Evolutionary conservation across 2,329 filamentous ascomycete genomes (phyloP).

Genomic region (Ciborinia camelliae): DNA sequence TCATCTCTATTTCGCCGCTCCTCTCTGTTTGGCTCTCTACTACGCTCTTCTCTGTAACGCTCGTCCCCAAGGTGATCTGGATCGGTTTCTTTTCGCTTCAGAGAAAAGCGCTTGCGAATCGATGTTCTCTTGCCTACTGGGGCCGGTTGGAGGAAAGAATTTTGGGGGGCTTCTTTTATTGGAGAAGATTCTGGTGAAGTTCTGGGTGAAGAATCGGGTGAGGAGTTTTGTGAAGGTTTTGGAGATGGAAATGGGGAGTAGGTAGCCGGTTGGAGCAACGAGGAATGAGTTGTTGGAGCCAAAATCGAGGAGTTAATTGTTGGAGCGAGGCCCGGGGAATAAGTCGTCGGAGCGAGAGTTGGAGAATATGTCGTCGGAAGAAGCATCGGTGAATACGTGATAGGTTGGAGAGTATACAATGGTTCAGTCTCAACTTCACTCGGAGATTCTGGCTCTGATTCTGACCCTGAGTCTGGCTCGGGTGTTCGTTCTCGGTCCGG

Average conservation of each 20-base stretch:
- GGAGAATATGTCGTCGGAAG: constrained; percentile 24
- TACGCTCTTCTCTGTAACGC: neutral
- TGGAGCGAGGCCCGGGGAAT: constrained; percentile 19
- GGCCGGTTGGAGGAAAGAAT: constrained; percentile 14
- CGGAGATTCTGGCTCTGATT: constrained; percentile 18
- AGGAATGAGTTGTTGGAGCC: neutral
- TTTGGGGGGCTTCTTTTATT: neutral
- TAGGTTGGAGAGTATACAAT: constrained; percentile 35
- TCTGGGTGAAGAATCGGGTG: neutral
- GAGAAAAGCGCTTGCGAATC: constrained; percentile 34
- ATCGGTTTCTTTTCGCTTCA: constrained; percentile 31
- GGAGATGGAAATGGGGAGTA: constrained; percentile 7
- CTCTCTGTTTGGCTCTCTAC: neutral
- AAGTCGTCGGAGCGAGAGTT: constrained; percentile 21
- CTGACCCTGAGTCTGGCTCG: constrained; percentile 22
- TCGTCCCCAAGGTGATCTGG: constrained; percentile 7
- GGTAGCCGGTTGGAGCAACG: neutral
- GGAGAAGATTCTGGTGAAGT: neutral
- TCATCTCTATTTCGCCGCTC: neutral
- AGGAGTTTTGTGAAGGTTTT: neutral
- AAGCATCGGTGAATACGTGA: constrained; percentile 35
- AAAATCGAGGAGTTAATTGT: neutral
- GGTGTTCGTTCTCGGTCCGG: constrained; percentile 33
- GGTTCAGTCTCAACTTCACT: constrained; percentile 25
- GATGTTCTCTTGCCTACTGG: constrained; percentile 31